These are phyloP conservation scores for Cyanodermella asteris DNA, from an alignment of 2,329 filamentous ascomycete genomes.

Conservation along the genomic window DNA sequence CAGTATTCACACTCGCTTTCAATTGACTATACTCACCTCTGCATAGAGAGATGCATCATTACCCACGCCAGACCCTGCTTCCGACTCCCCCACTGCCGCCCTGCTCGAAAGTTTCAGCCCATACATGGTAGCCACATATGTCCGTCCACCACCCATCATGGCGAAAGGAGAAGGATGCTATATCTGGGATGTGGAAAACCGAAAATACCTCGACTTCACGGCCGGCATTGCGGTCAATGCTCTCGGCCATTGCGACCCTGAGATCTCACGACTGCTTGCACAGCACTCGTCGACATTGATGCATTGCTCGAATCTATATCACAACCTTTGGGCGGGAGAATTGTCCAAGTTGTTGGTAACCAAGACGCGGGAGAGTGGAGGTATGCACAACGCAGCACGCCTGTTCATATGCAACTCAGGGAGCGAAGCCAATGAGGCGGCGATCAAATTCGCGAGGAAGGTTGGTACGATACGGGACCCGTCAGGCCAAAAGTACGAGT, in stretches of 20 bases:
- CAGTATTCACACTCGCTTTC: neutral
- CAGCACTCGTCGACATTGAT: constrained; percentile 54
- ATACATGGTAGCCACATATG: constrained; percentile 92
- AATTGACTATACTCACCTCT: neutral
- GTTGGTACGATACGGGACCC: constrained; percentile 56
- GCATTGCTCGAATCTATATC: constrained; percentile 89
- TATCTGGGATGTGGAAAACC: constrained; percentile 74
- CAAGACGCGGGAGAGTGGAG: constrained; percentile 55
- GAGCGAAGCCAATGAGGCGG: constrained; percentile 91
- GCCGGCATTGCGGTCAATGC: constrained; percentile 90
- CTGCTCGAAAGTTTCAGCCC: constrained; percentile 56
- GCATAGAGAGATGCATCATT: constrained; percentile 26
- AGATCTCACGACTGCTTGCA: constrained; percentile 30
- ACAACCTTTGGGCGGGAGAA: constrained; percentile 85
- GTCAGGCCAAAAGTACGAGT: constrained; percentile 51
- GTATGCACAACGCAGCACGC: constrained; percentile 56
- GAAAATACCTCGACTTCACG: constrained; percentile 83
- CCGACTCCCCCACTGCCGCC: constrained; percentile 51
- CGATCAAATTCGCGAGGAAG: constrained; percentile 91
- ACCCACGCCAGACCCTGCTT: constrained; percentile 49
- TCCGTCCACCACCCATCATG: constrained; percentile 75
- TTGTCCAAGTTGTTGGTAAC: constrained; percentile 71
- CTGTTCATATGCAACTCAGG: constrained; percentile 95
- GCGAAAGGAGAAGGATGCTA: constrained; percentile 70
- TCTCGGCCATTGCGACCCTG: constrained; percentile 72